Evolutionary conservation across 2,329 filamentous ascomycete species (phyloP).

Genomic region (Pestalotiopsis sp.): DNA sequence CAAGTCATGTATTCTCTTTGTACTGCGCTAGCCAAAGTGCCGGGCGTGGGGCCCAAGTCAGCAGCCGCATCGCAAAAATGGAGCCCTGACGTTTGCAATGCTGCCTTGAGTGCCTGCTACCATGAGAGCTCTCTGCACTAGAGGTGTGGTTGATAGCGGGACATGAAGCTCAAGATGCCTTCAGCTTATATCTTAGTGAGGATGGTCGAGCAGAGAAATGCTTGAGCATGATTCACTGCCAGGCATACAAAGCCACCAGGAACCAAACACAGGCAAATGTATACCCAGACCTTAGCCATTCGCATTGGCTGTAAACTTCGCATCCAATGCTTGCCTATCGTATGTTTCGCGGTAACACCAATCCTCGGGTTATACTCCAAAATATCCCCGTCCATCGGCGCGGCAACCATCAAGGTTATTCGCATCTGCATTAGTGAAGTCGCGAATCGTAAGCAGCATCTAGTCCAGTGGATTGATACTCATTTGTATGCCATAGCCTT

Average conservation of each 20-base stretch:
- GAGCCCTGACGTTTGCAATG: slow-evolving; percentile 12
- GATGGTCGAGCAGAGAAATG: too few relatives aligned
- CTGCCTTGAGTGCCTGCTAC: background rate
- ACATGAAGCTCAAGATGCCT: background rate
- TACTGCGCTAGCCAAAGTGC: background rate
- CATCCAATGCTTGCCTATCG: too few relatives aligned
- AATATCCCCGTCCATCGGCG: background rate
- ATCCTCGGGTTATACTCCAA: background rate
- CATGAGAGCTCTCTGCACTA: background rate
- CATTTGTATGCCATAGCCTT: too few relatives aligned
- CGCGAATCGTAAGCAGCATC: background rate
- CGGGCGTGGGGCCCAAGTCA: slow-evolving; percentile 4
- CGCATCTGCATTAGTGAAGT: background rate
- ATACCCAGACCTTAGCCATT: too few relatives aligned
- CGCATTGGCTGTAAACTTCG: background rate
- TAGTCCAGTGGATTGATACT: background rate
- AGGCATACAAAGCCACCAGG: too few relatives aligned
- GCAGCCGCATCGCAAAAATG: slow-evolving; percentile 2
- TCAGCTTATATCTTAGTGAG: too few relatives aligned
- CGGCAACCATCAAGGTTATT: background rate
- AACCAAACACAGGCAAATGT: too few relatives aligned
- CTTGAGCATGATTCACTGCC: too few relatives aligned
- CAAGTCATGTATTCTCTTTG: background rate
- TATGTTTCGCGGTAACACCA: too few relatives aligned
- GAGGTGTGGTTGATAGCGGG: background rate